Conservation (phyloP, 2,329 filamentous ascomycete species). For the Epichloe uncinata region DNA sequence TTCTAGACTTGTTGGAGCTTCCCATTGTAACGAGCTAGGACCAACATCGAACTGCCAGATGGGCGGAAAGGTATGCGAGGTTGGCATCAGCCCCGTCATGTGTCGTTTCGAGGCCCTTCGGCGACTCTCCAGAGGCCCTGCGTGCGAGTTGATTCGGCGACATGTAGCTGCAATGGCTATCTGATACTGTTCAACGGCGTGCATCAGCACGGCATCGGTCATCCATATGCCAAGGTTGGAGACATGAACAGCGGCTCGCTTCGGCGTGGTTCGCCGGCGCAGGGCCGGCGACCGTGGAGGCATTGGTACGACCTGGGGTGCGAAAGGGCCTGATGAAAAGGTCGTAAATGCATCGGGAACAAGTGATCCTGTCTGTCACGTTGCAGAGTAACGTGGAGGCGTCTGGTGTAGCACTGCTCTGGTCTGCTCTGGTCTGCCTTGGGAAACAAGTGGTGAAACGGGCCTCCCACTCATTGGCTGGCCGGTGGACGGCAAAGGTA, state of each 20-base stretch:
- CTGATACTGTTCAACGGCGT: slow-evolving; percentile 19
- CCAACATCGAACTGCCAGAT: slow-evolving; percentile 34
- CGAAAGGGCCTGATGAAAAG: background rate
- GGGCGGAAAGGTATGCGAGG: slow-evolving; percentile 22
- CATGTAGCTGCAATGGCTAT: slow-evolving; percentile 9
- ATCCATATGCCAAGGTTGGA: slow-evolving; percentile 18
- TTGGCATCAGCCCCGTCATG: slow-evolving; percentile 36
- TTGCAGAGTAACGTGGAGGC: background rate
- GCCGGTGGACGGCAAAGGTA: background rate
- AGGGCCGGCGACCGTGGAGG: slow-evolving; percentile 15
- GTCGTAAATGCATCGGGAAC: background rate
- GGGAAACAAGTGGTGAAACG: background rate
- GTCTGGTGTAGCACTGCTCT: background rate
- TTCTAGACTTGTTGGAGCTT: slow-evolving; percentile 28
- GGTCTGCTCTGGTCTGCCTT: background rate
- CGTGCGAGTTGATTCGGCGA: slow-evolving; percentile 28
- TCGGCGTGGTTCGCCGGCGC: slow-evolving; percentile 14
- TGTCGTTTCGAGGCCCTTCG: slow-evolving; percentile 38
- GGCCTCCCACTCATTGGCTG: background rate
- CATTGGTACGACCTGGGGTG: slow-evolving; percentile 13
- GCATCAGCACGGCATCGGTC: slow-evolving; percentile 19
- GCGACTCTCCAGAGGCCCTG: slow-evolving; percentile 41
- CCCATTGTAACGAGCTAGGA: slow-evolving; percentile 38
- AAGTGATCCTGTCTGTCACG: background rate
- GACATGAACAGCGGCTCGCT: slow-evolving; percentile 5